Evolutionary conservation across 495 filamentous ascomycete species (phyloP), one percentile per base, ranked within the genome.

Genomic region (Talaromyces trachyspermus): DNA sequence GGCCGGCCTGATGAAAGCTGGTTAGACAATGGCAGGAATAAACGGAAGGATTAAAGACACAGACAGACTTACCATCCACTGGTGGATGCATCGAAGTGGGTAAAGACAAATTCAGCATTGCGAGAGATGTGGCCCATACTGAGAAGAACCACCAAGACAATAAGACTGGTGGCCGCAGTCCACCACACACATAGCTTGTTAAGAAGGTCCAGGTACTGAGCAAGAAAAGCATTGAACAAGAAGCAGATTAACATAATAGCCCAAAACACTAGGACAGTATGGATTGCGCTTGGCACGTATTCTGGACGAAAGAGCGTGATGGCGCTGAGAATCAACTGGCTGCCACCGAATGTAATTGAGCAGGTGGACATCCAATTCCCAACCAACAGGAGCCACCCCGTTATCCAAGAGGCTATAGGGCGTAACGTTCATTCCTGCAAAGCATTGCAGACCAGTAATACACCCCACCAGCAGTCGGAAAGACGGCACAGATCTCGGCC

Each of bases 381-480:
- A 2, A 80, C 78, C 4, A 85, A 75, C 35, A 83, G 86, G 53
- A 89, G 72, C 84, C 85, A 89, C 19, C 85, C 85, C 10, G 82
- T 83, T 14, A 81, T 78, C 66, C 81, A 89, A 11, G 75, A 80
- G 49, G 87, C 71, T 37, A 83, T 58, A 5, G 78, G 78, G n/a
- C n/a, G n/a, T n/a, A n/a, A n/a, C 4, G 77, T 79, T 76, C 77
- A 86, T 47, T 63, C 62, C 44, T 61, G 68, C 47, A 64, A 15
- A 77, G 69, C 60, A 84, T 82, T 6, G 84, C 83, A 10, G 81
- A 84, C 85, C 84, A 88, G 62, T 86, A 81, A 51, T 87, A 87
- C 45, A 85, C 81, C 5, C 82, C 82, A 26, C 76, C 75, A 38
- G 76, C 71, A 14, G 82, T 88, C 6, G 85, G 85, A 53, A 81